Conservation (phyloP, 2,329 filamentous ascomycete genomes). For the Paecilomyces sp. region DNA sequence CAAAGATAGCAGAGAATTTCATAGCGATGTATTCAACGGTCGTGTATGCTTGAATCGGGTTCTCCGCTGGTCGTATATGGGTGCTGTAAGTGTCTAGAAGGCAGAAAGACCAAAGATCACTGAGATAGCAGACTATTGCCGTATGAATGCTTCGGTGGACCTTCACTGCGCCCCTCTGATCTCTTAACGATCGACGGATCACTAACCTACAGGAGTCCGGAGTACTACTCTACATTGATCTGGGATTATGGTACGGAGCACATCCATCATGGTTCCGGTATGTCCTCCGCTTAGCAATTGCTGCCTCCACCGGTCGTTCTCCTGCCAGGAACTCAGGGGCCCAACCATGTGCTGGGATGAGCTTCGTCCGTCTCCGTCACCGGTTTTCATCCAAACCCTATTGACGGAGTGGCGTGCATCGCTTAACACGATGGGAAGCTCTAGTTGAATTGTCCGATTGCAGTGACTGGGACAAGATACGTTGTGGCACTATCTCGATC, state of each 20-base stretch:
- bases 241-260: no score
- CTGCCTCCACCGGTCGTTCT: neutral
- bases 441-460: neutral
- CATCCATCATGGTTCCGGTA: neutral
- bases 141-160: no score
- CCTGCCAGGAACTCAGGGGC: neutral
- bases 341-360: neutral
- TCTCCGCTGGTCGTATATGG: neutral
- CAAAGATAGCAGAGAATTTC: conserved; percentile 43
- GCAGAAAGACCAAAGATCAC: neutral
- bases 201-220: no score
- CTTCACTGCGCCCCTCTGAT: no score
- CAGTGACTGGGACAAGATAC: neutral
- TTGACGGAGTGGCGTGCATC: neutral
- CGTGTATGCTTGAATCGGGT: neutral
- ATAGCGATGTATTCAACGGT: conserved; percentile 25
- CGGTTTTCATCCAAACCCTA: neutral
- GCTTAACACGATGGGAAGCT: neutral
- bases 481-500: neutral
- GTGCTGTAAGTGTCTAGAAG: neutral
- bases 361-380: neutral
- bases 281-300: neutral
- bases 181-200: no score
- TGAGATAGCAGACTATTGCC: no score
- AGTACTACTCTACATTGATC: no score